Evolutionary conservation across 2,329 filamentous ascomycete genomes (phyloP), one percentile per base, ranked within the genome.

Genomic region (Neofusicoccum sp.): DNA sequence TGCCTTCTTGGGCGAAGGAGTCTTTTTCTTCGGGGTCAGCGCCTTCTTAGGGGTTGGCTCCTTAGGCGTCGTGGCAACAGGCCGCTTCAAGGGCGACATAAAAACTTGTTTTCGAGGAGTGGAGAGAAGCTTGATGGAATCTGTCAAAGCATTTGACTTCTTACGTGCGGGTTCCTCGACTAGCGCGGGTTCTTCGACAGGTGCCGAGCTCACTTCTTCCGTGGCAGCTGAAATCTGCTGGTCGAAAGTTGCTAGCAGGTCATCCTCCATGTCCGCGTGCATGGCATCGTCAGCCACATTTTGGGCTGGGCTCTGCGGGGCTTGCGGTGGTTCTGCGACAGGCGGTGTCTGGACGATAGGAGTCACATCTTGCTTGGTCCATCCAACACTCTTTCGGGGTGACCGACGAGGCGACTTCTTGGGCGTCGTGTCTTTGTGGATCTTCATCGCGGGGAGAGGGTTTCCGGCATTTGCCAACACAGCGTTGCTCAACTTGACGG

Each of bases 41-140:
- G 71, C 63, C 61, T 79, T 78, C 64, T 77, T 75, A 31, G 76
- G 74, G 28, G 73, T 76, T 37, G 73, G 69, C 3, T 71, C 66
- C n/a, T 66, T 64, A 16, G 50, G 43, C 12, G 63, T 44, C n/a
- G 16, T 37, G 9, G 34, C 6, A 5, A 54, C 31, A 29, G 71
- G 70, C 34, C 74, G 72, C 66, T 80, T 80, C 6, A 77, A 66
- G 2, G 80, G 80, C 12, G 80, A 82, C 8, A 74, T 65, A 16
- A 75, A 66, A 4, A 73, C 74, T 64, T 82, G 79, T 66, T 83
- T 83, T 48, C 80, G 72, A 4, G 81, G 81, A 0, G 81, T 83
- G 0, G 78, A 80, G 56, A 83, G 73, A 14, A 81, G 70, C 64
- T 78, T 81, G 68, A 83, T 80, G 41, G 74, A 80, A 64, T 80